phyloP scores from a whole-genome alignment of 2,329 filamentous ascomycete genomes.

The Alternaria sp. region DNA sequence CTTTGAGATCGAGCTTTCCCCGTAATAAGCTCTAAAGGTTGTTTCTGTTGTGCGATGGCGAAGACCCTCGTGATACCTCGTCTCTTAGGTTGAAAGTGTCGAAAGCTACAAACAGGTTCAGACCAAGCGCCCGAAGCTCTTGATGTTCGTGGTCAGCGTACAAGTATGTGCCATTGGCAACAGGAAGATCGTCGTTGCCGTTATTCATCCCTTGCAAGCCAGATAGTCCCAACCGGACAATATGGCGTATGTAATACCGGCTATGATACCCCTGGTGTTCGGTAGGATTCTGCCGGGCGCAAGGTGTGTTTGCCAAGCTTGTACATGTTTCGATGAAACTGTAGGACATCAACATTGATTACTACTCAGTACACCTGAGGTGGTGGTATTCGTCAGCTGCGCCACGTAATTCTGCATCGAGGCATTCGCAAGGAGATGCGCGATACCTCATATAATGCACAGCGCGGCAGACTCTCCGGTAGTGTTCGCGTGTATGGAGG shows the following conservation, averaged over 20 bases:
- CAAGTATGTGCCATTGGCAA: not conserved
- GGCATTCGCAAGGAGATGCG: not conserved
- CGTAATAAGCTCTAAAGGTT: not conserved
- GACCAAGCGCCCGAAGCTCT: not conserved
- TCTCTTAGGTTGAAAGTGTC: not conserved
- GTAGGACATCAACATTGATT: slow-evolving; percentile 6
- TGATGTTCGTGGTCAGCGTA: not conserved
- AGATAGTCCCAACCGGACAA: not conserved
- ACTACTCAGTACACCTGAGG: not conserved
- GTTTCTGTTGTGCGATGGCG: not conserved
- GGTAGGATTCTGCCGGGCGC: slow-evolving; percentile 10
- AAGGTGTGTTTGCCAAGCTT: not conserved
- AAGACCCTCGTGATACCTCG: not conserved
- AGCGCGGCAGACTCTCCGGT: not conserved
- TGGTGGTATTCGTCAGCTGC: not conserved
- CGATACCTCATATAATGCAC: not conserved
- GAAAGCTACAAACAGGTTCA: not conserved
- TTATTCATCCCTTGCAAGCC: not conserved
- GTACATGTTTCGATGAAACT: not conserved
- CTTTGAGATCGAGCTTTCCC: not conserved
- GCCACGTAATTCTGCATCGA: not conserved
- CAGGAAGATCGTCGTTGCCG: not conserved
- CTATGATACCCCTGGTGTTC: slow-evolving; percentile 6
- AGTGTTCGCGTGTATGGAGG: not conserved
- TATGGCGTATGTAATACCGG: slow-evolving; percentile 1